Percentiles rank a stretch among this genome's conserved stretches.
These are phyloP conservation scores for Monosporozyma yasuniensis DNA, from an alignment of 805 yeast species.

Conservation along the genomic window DNA sequence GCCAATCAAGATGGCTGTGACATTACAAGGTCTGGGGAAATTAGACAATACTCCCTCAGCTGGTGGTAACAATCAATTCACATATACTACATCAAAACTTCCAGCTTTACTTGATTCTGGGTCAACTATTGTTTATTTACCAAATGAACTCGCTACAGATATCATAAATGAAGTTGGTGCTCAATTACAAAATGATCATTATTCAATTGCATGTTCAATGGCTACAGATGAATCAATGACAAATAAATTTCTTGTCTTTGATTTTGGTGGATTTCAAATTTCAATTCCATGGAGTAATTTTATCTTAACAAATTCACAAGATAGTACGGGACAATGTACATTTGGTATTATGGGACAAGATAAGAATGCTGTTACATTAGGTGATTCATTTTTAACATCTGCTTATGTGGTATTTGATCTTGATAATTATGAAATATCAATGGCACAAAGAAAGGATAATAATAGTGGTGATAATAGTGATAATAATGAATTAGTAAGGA, in stretches of 20 bases:
- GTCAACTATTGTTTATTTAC: slow-evolving; percentile 43
- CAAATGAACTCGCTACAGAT: slow-evolving; percentile 24
- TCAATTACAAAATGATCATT: slow-evolving; percentile 38
- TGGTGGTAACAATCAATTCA: slow-evolving; percentile 9
- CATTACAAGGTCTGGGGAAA: slow-evolving; percentile 27
- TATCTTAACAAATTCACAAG: slow-evolving; percentile 19
- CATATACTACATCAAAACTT: slow-evolving; percentile 20
- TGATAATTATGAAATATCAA: slow-evolving; percentile 45
- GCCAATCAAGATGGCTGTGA: slow-evolving; percentile 21
- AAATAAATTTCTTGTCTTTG: slow-evolving; percentile 26
- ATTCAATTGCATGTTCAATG: slow-evolving; percentile 39
- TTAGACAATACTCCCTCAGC: slow-evolving; percentile 18
- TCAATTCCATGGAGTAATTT: slow-evolving; percentile 38
- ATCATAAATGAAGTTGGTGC: slow-evolving; percentile 38
- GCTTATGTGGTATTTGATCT: slow-evolving; percentile 60
- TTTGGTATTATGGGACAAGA: slow-evolving; percentile 33
- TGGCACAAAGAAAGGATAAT: slow-evolving; percentile 39
- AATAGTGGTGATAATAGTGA: slow-evolving; percentile 8
- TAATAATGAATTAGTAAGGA: slow-evolving; percentile 18
- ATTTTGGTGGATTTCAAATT: slow-evolving; percentile 53
- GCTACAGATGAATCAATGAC: slow-evolving; percentile 25
- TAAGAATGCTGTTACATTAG: slow-evolving; percentile 34
- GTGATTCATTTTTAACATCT: slow-evolving; percentile 48
- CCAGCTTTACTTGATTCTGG: slow-evolving; percentile 48
- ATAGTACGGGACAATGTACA: slow-evolving; percentile 31